A percentile compares a stretch with the other conserved stretches of the same genome.
Evolutionary conservation across 345 rosid genomes (phyloP).

Genomic region (Carallia brachiata): DNA sequence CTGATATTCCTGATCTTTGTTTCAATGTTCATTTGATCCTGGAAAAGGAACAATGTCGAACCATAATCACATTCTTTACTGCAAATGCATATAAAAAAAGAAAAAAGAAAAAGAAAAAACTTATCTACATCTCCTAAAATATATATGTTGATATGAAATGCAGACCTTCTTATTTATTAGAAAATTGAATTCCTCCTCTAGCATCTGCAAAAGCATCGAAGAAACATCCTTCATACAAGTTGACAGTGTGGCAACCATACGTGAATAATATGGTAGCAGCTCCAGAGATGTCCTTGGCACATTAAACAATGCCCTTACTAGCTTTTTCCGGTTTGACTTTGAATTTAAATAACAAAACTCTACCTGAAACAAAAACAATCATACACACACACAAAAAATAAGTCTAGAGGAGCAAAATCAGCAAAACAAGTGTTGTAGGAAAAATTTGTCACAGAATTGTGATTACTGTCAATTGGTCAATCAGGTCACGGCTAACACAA

Average conservation of each 20-base stretch:
- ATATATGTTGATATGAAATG: not conserved
- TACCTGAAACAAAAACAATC: conserved; percentile 50
- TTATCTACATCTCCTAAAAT: conserved; percentile 6
- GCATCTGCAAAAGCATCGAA: conserved; percentile 80
- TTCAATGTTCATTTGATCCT: conserved; percentile 99
- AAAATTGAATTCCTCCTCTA: conserved; percentile 98
- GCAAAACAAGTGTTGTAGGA: not conserved
- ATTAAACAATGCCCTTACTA: conserved; percentile 87
- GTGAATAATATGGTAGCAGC: conserved; percentile 90
- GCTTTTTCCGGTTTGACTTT: conserved; percentile 90
- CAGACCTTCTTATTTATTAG: conserved; percentile 88
- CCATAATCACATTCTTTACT: not conserved
- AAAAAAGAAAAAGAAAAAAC: not conserved
- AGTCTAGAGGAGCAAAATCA: not conserved
- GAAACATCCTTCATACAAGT: conserved; percentile 96
- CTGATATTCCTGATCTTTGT: conserved; percentile 96
- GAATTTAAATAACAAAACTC: conserved; percentile 97
- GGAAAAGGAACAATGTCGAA: conserved; percentile 27
- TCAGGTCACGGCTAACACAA: conserved; percentile 94
- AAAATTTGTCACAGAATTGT: conserved; percentile 16
- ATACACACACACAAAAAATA: conserved; percentile 6
- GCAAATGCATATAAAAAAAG: conserved; percentile 19
- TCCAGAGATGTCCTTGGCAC: conserved; percentile 98
- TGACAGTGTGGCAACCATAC: conserved; percentile 93
- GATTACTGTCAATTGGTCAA: conserved; percentile 93